Evolutionary conservation across 2,329 filamentous ascomycete species (phyloP).

Genomic region (Arthrobotrys entomopaga): DNA sequence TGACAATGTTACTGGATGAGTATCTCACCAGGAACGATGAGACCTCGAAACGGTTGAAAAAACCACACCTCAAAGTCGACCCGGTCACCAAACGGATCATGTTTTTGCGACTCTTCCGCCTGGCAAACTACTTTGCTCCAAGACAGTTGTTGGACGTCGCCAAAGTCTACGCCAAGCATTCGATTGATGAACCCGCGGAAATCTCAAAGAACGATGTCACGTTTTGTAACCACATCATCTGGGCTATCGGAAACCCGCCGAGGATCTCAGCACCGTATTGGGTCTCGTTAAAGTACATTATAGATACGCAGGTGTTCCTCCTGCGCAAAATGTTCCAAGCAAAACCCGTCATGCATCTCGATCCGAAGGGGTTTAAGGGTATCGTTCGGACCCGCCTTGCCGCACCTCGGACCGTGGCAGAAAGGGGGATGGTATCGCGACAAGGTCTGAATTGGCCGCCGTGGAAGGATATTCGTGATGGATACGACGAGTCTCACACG

Average conservation of each 20-base stretch:
- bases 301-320: slow-evolving; percentile 41
- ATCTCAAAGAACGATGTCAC: slow-evolving; percentile 42
- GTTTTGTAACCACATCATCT: slow-evolving; percentile 49
- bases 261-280: slow-evolving; percentile 29
- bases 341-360: slow-evolving; percentile 44
- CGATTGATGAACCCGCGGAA: slow-evolving; percentile 33
- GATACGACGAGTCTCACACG: slow-evolving; percentile 47
- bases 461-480: slow-evolving; percentile 55
- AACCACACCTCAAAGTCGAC: slow-evolving; percentile 23
- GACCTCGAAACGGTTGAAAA: slow-evolving; percentile 15
- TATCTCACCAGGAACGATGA: slow-evolving; percentile 36
- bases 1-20: slow-evolving; percentile 17
- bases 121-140: slow-evolving; percentile 45
- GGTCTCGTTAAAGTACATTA: slow-evolving; percentile 38
- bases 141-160: slow-evolving; percentile 26
- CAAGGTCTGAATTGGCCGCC: slow-evolving; percentile 57
- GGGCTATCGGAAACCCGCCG: slow-evolving; percentile 33
- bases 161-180: slow-evolving; percentile 44
- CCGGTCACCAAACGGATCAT: slow-evolving; percentile 43
- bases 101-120: slow-evolving; percentile 40
- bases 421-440: slow-evolving; percentile 38
- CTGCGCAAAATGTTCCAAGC: slow-evolving; percentile 46
- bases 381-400: slow-evolving; percentile 49
- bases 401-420: slow-evolving; percentile 18
- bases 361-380: slow-evolving; percentile 45